phyloP scores from a whole-genome alignment of 352 stramenopile genomes.

The Elongisporangium prolatum region DNA sequence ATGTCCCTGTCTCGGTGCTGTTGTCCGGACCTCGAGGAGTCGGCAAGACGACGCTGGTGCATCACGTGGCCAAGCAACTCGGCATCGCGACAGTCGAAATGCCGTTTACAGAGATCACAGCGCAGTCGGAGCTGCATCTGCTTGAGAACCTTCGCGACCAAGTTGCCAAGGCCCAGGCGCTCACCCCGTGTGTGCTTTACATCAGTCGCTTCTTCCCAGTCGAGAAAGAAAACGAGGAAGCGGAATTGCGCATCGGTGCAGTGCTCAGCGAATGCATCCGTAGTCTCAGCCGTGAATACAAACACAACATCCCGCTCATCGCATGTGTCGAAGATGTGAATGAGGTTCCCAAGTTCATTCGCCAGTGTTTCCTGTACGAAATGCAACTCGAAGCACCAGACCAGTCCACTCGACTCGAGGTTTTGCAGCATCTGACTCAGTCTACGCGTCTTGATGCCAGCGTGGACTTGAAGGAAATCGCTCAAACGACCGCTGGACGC shows the following conservation, averaged over 20 bases:
- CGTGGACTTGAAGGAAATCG: constrained; percentile 52
- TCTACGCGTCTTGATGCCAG: constrained; percentile 32
- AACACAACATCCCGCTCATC: constrained; percentile 60
- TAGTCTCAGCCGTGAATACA: constrained; percentile 35
- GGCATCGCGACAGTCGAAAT: constrained; percentile 72
- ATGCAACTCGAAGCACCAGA: constrained; percentile 61
- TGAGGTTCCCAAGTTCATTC: constrained; percentile 78
- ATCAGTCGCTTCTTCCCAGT: constrained; percentile 74
- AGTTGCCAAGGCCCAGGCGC: constrained; percentile 55
- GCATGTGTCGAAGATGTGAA: constrained; percentile 72
- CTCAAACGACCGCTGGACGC: constrained; percentile 63
- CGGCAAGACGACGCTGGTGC: constrained; percentile 67
- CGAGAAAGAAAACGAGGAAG: constrained; percentile 76
- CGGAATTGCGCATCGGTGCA: constrained; percentile 53
- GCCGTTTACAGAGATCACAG: constrained; percentile 71
- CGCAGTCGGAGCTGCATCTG: constrained; percentile 63
- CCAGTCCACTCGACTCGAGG: constrained; percentile 40
- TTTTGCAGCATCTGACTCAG: constrained; percentile 40
- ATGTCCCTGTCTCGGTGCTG: constrained; percentile 68
- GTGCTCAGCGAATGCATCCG: constrained; percentile 65
- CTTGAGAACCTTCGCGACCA: constrained; percentile 72
- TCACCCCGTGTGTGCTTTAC: constrained; percentile 77
- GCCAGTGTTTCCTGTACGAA: constrained; percentile 79
- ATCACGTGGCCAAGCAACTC: constrained; percentile 61
- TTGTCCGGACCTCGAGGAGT: constrained; percentile 61